Percentiles rank a stretch among this genome's conserved stretches.
Evolutionary conservation across 1,284 basidiomycete species (phyloP).

Genomic region (Mycosarcoma mackinlayi): DNA sequence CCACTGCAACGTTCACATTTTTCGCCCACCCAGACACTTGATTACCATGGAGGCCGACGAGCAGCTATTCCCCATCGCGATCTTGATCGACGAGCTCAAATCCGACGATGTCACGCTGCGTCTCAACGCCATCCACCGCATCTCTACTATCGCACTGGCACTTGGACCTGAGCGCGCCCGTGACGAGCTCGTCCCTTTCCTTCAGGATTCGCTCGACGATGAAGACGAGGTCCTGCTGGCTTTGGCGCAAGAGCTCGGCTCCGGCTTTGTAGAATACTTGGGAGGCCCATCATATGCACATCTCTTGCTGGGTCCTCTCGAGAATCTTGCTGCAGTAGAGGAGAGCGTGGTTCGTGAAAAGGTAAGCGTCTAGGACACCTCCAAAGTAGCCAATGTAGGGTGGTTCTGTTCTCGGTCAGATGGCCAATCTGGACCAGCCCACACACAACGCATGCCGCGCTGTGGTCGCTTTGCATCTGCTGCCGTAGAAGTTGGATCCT

Average conservation of each 20-base stretch:
- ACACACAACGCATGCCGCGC: background rate
- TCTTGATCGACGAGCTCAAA: conserved; percentile 93
- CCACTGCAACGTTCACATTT: background rate
- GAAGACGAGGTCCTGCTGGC: conserved; percentile 98
- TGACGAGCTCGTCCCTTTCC: conserved; percentile 95
- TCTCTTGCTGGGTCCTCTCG: conserved; percentile 88
- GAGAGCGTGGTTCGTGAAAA: conserved; percentile 99
- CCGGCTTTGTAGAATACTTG: conserved; percentile 85
- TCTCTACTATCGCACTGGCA: conserved; percentile 97
- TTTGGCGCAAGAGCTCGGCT: conserved; percentile 92
- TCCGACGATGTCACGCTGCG: conserved; percentile 84
- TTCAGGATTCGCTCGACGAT: conserved; percentile 97
- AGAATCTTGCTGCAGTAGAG: conserved; percentile 95
- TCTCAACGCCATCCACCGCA: conserved; percentile 95
- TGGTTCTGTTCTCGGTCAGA: background rate
- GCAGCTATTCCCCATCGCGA: conserved; percentile 68
- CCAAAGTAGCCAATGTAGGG: background rate
- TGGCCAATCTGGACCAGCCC: too few relatives aligned
- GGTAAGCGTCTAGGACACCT: conserved; percentile 73
- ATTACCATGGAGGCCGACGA: conserved; percentile 65
- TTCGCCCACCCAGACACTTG: background rate
- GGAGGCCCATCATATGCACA: conserved; percentile 91
- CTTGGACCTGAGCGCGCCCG: conserved; percentile 94
- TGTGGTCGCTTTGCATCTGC: background rate
- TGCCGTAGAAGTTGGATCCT: too few relatives aligned